Percentiles rank a stretch among this genome's conserved stretches.
Evolutionary conservation across 768 basidiomycete species (phyloP).

Genomic region (Mycena belliarum): DNA sequence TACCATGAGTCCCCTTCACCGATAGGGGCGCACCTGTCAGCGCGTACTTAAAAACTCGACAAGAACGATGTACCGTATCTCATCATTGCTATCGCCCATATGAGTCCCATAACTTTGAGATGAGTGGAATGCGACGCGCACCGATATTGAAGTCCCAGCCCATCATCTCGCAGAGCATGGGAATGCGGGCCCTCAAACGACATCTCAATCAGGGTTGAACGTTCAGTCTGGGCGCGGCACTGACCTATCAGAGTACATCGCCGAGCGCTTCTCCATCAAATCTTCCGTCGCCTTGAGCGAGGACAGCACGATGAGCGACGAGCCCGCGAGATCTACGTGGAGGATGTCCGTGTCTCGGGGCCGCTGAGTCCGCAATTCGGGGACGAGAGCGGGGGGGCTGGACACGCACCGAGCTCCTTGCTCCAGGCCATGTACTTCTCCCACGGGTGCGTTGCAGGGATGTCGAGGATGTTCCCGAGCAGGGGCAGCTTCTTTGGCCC

Average conservation of each 20-base stretch:
- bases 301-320: not conserved
- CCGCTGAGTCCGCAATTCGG: too few species aligned
- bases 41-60: not conserved
- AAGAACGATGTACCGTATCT: slow-evolving; percentile 9
- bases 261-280: slow-evolving; percentile 33
- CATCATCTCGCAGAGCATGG: slow-evolving; percentile 19
- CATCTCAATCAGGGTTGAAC: not conserved
- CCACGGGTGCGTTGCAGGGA: too few species aligned
- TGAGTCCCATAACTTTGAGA: not conserved
- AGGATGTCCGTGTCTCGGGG: not conserved
- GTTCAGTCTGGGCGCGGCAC: not conserved
- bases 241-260: slow-evolving; percentile 39
- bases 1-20: slow-evolving; percentile 17
- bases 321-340: not conserved
- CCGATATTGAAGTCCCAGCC: slow-evolving; percentile 17
- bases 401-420: too few species aligned
- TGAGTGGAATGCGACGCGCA: not conserved
- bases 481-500: too few species aligned
- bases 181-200: not conserved
- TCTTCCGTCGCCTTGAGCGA: not conserved
- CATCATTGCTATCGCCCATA: slow-evolving; percentile 4
- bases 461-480: too few species aligned
- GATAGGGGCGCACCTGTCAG: too few species aligned
- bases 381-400: too few species aligned
- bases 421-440: too few species aligned